Evolutionary conservation across 1,139 yeast species (phyloP).

Genomic region (Pichia norvegensis): DNA sequence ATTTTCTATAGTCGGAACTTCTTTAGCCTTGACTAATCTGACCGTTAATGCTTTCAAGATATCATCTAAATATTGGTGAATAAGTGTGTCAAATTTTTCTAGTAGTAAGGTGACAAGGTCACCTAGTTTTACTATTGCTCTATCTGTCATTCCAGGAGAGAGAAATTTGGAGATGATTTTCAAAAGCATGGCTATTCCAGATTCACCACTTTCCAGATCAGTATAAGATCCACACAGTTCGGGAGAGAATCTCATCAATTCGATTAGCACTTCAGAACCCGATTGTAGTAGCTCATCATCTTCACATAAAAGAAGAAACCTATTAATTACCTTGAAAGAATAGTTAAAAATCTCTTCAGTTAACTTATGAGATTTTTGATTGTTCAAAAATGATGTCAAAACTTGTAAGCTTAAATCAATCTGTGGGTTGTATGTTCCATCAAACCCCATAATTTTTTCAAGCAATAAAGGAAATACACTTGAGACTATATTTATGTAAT

Average conservation of each 20-base stretch:
- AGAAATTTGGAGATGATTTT: slow-evolving; percentile 61
- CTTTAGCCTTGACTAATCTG: slow-evolving; percentile 58
- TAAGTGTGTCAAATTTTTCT: slow-evolving; percentile 43
- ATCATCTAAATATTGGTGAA: slow-evolving; percentile 38
- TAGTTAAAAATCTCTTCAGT: slow-evolving; percentile 37
- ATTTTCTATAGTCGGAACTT: slow-evolving; percentile 67
- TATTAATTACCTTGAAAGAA: slow-evolving; percentile 45
- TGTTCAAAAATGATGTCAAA: slow-evolving; percentile 49
- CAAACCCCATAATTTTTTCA: slow-evolving; percentile 29
- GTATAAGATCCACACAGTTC: slow-evolving; percentile 36
- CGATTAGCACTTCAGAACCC: slow-evolving; percentile 68
- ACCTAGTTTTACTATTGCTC: slow-evolving; percentile 73
- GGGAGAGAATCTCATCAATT: slow-evolving; percentile 44
- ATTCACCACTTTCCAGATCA: slow-evolving; percentile 31
- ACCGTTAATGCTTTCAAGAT: slow-evolving; percentile 67
- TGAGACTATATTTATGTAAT: slow-evolving; percentile 43
- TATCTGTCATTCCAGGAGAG: slow-evolving; percentile 64
- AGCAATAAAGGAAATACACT: slow-evolving; percentile 48
- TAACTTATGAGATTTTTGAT: slow-evolving; percentile 19
- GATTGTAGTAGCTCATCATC: slow-evolving; percentile 78
- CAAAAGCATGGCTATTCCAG: slow-evolving; percentile 51
- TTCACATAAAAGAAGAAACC: slow-evolving; percentile 45
- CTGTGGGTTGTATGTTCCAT: slow-evolving; percentile 46
- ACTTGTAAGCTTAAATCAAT: slow-evolving; percentile 62
- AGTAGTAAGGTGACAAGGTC: slow-evolving; percentile 59